These are phyloP conservation scores for Gynostemma pentaphyllum DNA, from an alignment of 306 rosid species.

Conservation along the genomic window DNA sequence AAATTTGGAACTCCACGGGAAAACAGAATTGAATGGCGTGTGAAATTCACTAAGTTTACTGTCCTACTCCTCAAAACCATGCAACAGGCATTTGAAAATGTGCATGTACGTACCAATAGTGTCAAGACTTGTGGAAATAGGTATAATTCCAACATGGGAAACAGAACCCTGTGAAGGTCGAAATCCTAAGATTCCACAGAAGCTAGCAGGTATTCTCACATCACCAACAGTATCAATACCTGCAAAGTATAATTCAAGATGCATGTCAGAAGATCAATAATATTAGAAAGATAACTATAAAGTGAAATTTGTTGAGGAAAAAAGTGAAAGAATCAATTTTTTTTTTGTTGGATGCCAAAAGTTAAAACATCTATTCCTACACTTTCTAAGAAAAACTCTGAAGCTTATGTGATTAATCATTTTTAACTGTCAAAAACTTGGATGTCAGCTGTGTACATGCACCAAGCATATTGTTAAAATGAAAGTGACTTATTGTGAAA, in stretches of 20 bases:
- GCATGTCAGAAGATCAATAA: neutral
- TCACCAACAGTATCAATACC: slow-evolving; percentile 94
- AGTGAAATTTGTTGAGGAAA: no score
- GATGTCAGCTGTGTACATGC: neutral
- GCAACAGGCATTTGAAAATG: slow-evolving; percentile 1
- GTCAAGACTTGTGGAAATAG: slow-evolving; percentile 74
- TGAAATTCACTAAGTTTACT: neutral
- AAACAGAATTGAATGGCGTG: no score
- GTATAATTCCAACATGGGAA: slow-evolving; percentile 58
- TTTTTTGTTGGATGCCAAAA: no score
- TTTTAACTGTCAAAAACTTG: neutral
- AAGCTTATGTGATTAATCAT: neutral
- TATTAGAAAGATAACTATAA: neutral
- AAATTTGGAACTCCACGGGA: no score
- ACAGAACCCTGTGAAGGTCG: slow-evolving; percentile 90
- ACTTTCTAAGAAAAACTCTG: neutral
- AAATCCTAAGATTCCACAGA: slow-evolving; percentile 85
- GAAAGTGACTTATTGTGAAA: no score
- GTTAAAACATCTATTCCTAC: neutral
- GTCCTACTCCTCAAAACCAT: neutral
- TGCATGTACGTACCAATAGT: slow-evolving; percentile 56
- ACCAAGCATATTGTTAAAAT: neutral
- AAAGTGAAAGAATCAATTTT: no score
- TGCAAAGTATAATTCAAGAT: slow-evolving; percentile 13
- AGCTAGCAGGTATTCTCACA: slow-evolving; percentile 89